Evolutionary conservation across 345 rosid genomes (phyloP).

Genomic region (Eucalyptus cloeziana): DNA sequence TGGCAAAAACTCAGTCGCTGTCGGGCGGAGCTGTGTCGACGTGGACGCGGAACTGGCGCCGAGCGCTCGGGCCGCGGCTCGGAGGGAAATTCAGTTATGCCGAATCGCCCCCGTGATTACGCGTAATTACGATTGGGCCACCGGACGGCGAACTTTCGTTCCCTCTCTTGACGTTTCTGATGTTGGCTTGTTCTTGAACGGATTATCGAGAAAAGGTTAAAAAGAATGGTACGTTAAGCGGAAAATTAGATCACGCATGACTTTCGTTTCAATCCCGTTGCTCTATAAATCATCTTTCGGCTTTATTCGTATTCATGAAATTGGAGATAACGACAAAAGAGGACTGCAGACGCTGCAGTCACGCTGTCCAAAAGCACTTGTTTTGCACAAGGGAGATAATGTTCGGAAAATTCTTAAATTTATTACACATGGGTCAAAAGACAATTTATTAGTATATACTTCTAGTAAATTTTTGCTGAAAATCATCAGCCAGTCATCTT

Average conservation of each 20-base stretch:
- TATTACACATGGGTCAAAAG: fast-evolving
- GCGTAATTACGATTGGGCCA: not conserved
- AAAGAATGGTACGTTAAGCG: not conserved
- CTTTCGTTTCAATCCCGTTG: not conserved
- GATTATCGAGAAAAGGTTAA: not conserved
- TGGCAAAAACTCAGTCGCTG: slow-evolving; percentile 6
- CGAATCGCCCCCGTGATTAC: not conserved
- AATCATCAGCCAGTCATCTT: not conserved
- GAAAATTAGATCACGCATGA: not conserved
- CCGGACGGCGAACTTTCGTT: not conserved
- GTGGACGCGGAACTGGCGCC: not conserved
- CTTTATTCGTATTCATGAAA: not conserved
- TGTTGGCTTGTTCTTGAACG: not conserved
- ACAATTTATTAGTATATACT: fast-evolving
- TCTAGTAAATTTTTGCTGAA: fast-evolving
- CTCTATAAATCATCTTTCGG: not conserved
- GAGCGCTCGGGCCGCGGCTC: not conserved
- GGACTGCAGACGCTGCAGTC: not conserved
- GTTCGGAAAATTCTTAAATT: fast-evolving
- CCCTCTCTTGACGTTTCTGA: not conserved
- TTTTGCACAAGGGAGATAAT: fast-evolving
- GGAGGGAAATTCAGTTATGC: not conserved
- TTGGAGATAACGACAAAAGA: not conserved
- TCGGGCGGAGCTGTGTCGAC: not conserved
- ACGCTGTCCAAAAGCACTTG: not conserved